phyloP scores from a whole-genome alignment of 2,329 filamentous ascomycete genomes.

The Epichloe coenophiala region DNA sequence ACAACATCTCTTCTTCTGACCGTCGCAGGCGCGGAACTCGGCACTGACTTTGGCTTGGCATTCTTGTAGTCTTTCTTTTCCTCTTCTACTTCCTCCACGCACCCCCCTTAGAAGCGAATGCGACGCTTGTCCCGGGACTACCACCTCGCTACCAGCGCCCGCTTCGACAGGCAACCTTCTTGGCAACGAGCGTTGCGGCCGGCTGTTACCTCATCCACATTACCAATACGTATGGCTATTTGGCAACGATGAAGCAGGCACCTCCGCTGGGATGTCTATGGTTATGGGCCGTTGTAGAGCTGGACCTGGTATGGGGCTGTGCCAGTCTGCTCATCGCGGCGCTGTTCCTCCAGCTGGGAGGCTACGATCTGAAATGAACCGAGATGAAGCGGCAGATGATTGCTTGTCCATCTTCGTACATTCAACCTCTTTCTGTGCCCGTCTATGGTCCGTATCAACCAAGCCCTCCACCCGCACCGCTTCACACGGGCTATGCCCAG shows the following conservation, averaged over 20 bases:
- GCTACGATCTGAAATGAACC: constrained; percentile 28
- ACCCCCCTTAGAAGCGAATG: constrained; percentile 31
- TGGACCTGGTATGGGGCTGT: constrained; percentile 56
- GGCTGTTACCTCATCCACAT: constrained; percentile 75
- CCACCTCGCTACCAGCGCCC: constrained; percentile 30
- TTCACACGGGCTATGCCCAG: too few species aligned
- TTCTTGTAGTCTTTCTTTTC: constrained; percentile 34
- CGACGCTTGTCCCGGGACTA: constrained; percentile 35
- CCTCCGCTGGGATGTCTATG: constrained; percentile 79
- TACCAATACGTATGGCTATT: constrained; percentile 68
- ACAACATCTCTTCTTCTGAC: not conserved
- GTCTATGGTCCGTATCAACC: too few species aligned
- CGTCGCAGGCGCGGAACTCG: too few species aligned
- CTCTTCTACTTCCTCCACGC: constrained; percentile 43
- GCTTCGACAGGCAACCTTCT: constrained; percentile 50
- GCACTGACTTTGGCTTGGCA: too few species aligned
- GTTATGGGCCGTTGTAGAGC: constrained; percentile 86
- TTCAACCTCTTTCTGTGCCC: too few species aligned
- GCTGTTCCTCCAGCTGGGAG: constrained; percentile 33
- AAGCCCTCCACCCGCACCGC: too few species aligned
- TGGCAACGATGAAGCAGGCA: constrained; percentile 81
- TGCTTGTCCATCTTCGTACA: too few species aligned
- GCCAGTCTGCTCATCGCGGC: constrained; percentile 33
- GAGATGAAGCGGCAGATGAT: not conserved
- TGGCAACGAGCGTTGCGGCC: constrained; percentile 41